phyloP scores from a whole-genome alignment of 1,284 basidiomycete species.

The Fomitopsis palustris region DNA sequence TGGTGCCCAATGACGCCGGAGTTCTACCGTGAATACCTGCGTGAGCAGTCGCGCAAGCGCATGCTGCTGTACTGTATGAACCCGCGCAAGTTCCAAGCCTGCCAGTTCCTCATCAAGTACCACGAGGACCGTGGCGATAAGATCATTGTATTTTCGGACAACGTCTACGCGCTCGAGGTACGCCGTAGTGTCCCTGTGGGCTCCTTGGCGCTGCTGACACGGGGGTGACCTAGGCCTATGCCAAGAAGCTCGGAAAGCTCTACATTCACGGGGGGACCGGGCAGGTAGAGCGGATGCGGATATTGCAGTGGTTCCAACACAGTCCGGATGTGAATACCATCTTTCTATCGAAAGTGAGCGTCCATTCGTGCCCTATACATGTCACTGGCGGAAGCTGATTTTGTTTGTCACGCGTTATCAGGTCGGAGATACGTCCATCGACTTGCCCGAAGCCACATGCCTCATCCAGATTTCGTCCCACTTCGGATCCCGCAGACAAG shows the following conservation, averaged over 20 bases:
- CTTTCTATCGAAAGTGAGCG: slow-evolving; percentile 87
- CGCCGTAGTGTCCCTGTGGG: slow-evolving; percentile 16
- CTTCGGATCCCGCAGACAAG: slow-evolving; percentile 97
- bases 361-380: slow-evolving; percentile 2
- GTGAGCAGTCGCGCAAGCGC: slow-evolving; percentile 88
- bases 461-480: slow-evolving; percentile 99
- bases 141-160: slow-evolving; percentile 99
- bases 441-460: slow-evolving; percentile 98
- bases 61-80: slow-evolving; percentile 99
- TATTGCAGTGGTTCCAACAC: slow-evolving; percentile 94
- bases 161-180: slow-evolving; percentile 95
- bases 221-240: slow-evolving; percentile 70
- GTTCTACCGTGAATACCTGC: slow-evolving; percentile 97
- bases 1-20: slow-evolving; percentile 99
- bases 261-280: slow-evolving; percentile 98
- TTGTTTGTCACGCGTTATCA: slow-evolving; percentile 28
- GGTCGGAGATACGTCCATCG: slow-evolving; percentile 99
- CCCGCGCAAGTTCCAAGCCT: slow-evolving; percentile 98
- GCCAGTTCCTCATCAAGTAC: slow-evolving; percentile 98
- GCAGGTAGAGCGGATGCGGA: slow-evolving; percentile 94
- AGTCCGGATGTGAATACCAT: slow-evolving; percentile 97
- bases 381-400: slow-evolving; percentile 3
- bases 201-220: slow-evolving; percentile 5
- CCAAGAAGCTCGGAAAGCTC: slow-evolving; percentile 89
- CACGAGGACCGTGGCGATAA: slow-evolving; percentile 98